Evolutionary conservation across 352 stramenopile genomes (phyloP), one percentile per base, ranked within the genome.

Genomic region (Pythium sukuiense): DNA sequence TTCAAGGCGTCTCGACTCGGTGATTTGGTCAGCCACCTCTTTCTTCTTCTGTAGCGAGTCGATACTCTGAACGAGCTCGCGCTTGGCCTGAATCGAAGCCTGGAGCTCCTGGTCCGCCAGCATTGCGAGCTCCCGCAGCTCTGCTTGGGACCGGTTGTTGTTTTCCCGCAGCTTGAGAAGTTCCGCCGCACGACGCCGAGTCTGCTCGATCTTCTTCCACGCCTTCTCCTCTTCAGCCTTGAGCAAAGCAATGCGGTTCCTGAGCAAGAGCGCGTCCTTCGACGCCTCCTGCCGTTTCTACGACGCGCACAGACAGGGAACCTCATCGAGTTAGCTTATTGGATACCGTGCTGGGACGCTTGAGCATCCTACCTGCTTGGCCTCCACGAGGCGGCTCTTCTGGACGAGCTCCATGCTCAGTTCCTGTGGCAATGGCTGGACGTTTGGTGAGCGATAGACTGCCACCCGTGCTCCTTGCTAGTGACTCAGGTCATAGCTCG

Each of bases 141-240:
- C 84, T 0, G 71, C 65, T 6, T 89, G 78, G n/a, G 81, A 82
- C 27, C 80, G 77, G 13, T 74, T 77, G 65, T 90, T 92, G 61
- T 85, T 78, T 54, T 91, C 72, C 20, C 84, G 83, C 26, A 92
- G 66, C 53, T 87, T 87, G 13, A 91, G 54, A 7, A 94, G 69
- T 67, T 94, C 86, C 14, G 80, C 72, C 32, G 86, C 82, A 12
- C 86, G 84, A 33, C 79, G 79, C 18, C 85, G 83, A 2, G 86
- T 94, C 61, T 94, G 86, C 72, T 94, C 84, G 43, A 95, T 92
- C 61, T 93, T 95, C 65, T 88, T 88, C 84, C 84, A 92, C 20
- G 86, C 85, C 50, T 91, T 91, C 24, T 91, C 82, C 55, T 92
- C 83, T 53, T 95, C 85, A 13, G 82, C 74, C 59, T 90, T 90